Base-by-base conservation (phyloP, 176 grass and related monocot species). In the Cymbopogon citratus region DNA sequence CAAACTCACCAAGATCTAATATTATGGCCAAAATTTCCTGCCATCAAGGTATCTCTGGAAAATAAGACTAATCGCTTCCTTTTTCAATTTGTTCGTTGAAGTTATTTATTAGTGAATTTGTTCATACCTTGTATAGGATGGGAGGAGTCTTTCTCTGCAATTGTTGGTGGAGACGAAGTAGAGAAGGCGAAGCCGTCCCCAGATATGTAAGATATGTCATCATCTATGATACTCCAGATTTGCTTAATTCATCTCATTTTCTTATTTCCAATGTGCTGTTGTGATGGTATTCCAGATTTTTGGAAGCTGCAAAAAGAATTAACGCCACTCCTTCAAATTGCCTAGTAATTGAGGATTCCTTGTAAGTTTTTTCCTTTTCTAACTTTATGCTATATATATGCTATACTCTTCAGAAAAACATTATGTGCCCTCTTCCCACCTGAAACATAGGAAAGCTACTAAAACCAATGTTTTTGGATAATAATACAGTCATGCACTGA, bases 291-390 rank as follows among this genome's bases (percentile, higher is more conserved):
- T 82, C 66, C 81, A 98, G 96, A 82, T 93, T 98, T 81, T 72
- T 95, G 63, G 92, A 98, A 93, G 92, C 92, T 88, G 90, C 96
- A 45, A 93, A 87, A 88, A 93, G 90, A 67, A 91, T 98, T 92
- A 91, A 95, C 52, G 69, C 69, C 1, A 23, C 82, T 78, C 88
- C 96, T 89, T 93, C 90, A 27, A 90, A 87, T 28, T 98, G 96
- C 77, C 80, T 98, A 90, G 92, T 98, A 24, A 88, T 98, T 16
- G 96, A 98, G 85, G 92, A 98, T 80, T 98, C 96, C 67, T 60
- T 98, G 92, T 98, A 87, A 87, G 90, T 57, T 84, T 75, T 75
- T 84, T 6, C 49, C 36, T 80, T 74, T 18, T 36, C 5, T 45
- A 83, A 65, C 33, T 89, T 57, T 75, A 24, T 68, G 35, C n/a